phyloP scores from a whole-genome alignment of 176 grass and related monocot genomes.

The Zea luxurians region DNA sequence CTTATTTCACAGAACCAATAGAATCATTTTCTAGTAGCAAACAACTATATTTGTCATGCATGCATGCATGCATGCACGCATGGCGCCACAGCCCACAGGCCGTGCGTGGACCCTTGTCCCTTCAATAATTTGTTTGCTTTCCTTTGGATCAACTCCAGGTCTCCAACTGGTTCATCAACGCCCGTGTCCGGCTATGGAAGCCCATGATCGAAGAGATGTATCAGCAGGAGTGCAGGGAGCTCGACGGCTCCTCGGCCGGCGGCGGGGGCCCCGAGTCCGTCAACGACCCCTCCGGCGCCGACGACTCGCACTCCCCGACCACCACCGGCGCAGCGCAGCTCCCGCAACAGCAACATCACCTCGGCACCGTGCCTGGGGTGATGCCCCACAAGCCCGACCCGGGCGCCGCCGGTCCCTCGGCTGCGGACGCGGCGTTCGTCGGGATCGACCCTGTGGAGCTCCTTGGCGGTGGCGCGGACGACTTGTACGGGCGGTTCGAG shows the following conservation, averaged over 20 bases:
- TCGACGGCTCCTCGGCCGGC: constrained; percentile 57
- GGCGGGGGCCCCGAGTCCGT: constrained; percentile 39
- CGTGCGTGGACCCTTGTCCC: constrained; percentile 35
- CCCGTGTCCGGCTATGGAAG: constrained; percentile 97
- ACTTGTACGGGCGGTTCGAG: constrained; percentile 73
- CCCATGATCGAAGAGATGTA: constrained; percentile 99
- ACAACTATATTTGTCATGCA: neutral
- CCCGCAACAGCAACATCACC: constrained; percentile 43
- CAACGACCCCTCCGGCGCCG: constrained; percentile 42
- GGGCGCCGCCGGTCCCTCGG: constrained; percentile 37
- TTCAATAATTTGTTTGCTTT: constrained; percentile 52
- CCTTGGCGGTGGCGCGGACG: constrained; percentile 49
- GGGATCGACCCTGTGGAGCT: constrained; percentile 63
- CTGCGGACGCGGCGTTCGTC: constrained; percentile 43
- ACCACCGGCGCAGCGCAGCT: constrained; percentile 36
- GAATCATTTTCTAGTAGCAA: no score
- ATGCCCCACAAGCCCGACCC: constrained; percentile 61
- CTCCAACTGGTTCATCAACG: constrained; percentile 99
- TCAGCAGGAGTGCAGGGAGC: constrained; percentile 77
- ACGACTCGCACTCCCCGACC: constrained; percentile 48
- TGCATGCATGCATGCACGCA: constrained; percentile 44
- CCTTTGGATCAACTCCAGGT: constrained; percentile 65
- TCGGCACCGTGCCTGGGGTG: constrained; percentile 30
- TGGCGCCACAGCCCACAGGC: constrained; percentile 27
- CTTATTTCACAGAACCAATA: no score